Evolutionary conservation across 1,284 basidiomycete species (phyloP).

Genomic region (Cryptococcus sp.): DNA sequence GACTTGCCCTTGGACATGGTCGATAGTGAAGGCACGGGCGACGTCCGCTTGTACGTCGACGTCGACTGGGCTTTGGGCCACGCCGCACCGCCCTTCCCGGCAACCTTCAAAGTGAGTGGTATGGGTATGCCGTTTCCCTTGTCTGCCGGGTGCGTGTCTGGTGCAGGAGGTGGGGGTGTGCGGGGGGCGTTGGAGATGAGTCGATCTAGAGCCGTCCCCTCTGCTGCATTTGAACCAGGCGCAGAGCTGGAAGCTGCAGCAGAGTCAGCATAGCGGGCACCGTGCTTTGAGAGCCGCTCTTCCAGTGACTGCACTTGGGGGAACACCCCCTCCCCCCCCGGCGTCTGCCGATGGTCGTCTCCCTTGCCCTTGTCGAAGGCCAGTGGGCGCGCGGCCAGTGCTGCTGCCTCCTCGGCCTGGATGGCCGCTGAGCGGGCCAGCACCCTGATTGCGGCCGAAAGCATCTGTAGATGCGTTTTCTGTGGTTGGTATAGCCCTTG

Average conservation of each 20-base stretch:
- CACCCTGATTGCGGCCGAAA: slow-evolving; percentile 39
- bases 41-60: too few species aligned
- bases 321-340: not conserved
- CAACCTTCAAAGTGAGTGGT: slow-evolving; percentile 5
- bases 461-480: slow-evolving; percentile 10
- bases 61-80: too few species aligned
- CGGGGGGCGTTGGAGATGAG: slow-evolving; percentile 6
- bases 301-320: slow-evolving; percentile 4
- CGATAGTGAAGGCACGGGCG: too few species aligned
- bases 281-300: slow-evolving; percentile 1
- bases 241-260: not conserved
- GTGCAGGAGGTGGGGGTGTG: slow-evolving; percentile 11
- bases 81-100: not conserved
- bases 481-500: not conserved
- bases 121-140: slow-evolving; percentile 1
- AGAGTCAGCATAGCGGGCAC: not conserved
- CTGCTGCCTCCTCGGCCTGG: slow-evolving; percentile 43
- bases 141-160: slow-evolving; percentile 11
- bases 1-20: not conserved
- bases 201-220: slow-evolving; percentile 3
- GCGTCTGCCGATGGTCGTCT: not conserved
- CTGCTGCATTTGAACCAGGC: not conserved
- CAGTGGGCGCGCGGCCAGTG: slow-evolving; percentile 6
- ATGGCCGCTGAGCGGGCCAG: slow-evolving; percentile 41
- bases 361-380: slow-evolving; percentile 6